Base-by-base conservation (phyloP, 2,329 filamentous ascomycete genomes). In the Aspergillus glaucus region DNA sequence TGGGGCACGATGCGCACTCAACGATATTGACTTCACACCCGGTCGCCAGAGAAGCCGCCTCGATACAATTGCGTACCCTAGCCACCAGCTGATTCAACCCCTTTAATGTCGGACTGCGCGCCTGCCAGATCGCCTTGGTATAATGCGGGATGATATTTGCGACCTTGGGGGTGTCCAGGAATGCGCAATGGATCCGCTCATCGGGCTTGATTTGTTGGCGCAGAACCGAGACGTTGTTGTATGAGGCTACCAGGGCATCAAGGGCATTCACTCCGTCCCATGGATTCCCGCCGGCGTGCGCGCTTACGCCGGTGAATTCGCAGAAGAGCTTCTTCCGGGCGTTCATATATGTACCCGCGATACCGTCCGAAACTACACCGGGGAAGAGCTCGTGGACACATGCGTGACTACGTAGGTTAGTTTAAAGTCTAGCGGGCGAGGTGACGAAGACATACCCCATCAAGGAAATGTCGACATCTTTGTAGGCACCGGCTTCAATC, bases 191-290 rank as follows among this genome's bases (percentile, higher is more conserved):
- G n/a, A 80, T 69, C 12, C 77, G 71, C 49, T 78, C 69, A 8
- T 75, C 74, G 0, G 79, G 76, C 53, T 73, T 70, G 3, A 78
- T 72, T 58, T 83, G 80, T 60, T 82, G 79, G 1, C 80, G 73
- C 5, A 83, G 66, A 0, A 78, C 68, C 0, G 75, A 73, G 3
- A 83, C 61, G 40, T 66, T 67, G 41, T 65, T 66, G 50, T 73
- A 73, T 0, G 68, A 74, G 0, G 71, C 67, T 2, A 82, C 67
- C 19, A 80, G 57, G 0, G 79, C 79, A 54, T 84, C 80, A 0
- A 82, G 71, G 0, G 80, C 80, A 57, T 84, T 83, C 54, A 78
- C 71, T 0, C 80, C 80, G 4, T 79, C 69, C 79, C 79, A 82
- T 0, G 79, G 80, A n/a, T 69, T 75, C 3, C 75, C 74, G 0